phyloP scores from a whole-genome alignment of 2,329 filamentous ascomycete genomes.

The Corynespora cassiicola region DNA sequence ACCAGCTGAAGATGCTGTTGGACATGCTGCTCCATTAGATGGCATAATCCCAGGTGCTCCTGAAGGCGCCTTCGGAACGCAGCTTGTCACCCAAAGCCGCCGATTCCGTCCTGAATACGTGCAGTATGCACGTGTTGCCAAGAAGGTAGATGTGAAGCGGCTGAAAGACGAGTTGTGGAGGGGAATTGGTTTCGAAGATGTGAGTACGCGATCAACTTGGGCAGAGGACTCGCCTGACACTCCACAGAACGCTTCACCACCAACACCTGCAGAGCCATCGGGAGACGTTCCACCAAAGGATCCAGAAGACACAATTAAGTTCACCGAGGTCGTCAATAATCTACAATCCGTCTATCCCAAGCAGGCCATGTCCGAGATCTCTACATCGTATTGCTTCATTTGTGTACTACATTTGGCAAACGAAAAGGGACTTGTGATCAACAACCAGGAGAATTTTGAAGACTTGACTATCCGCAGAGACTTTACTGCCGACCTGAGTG shows the following conservation, averaged over 20 bases:
- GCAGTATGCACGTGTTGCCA: slow-evolving; percentile 69
- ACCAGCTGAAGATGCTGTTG: slow-evolving; percentile 60
- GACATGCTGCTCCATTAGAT: slow-evolving; percentile 30
- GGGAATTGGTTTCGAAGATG: slow-evolving; percentile 61
- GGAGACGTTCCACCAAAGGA: slow-evolving; percentile 46
- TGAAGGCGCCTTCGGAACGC: slow-evolving; percentile 65
- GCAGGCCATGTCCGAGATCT: slow-evolving; percentile 89
- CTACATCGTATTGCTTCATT: slow-evolving; percentile 92
- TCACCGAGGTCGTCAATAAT: slow-evolving; percentile 90
- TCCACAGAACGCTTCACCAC: slow-evolving; percentile 50
- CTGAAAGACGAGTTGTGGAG: slow-evolving; percentile 72
- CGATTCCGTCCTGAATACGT: slow-evolving; percentile 69
- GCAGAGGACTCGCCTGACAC: slow-evolving; percentile 28
- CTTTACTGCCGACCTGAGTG: slow-evolving; percentile 48
- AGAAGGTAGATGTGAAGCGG: slow-evolving; percentile 70
- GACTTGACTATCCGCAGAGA: slow-evolving; percentile 59
- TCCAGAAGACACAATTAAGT: slow-evolving; percentile 70
- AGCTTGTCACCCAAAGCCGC: slow-evolving; percentile 67
- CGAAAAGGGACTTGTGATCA: slow-evolving; percentile 84
- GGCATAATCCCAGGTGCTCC: slow-evolving; percentile 61
- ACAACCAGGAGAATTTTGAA: slow-evolving; percentile 62
- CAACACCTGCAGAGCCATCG: slow-evolving; percentile 17
- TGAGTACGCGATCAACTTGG: slow-evolving; percentile 29
- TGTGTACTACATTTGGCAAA: slow-evolving; percentile 90
- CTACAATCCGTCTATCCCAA: slow-evolving; percentile 86